Evolutionary conservation across 2,329 filamentous ascomycete genomes (phyloP).

Genomic region (Scorias spongiosa): DNA sequence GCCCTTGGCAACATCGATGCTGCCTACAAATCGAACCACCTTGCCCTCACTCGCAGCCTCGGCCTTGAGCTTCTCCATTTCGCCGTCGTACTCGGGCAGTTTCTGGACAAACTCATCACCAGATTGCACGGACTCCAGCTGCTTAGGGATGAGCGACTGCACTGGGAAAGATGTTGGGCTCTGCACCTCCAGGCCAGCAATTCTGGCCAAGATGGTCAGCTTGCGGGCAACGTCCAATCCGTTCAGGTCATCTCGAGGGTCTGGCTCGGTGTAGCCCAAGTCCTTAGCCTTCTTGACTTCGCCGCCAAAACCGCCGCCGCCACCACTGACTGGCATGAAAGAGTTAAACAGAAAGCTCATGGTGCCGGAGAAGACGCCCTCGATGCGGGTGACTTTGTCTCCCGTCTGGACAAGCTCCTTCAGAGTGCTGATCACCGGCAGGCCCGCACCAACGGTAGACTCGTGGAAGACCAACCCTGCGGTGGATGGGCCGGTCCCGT

Average conservation of each 20-base stretch:
- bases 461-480: conserved; percentile 84
- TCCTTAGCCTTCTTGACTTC: conserved; percentile 88
- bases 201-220: conserved; percentile 79
- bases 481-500: conserved; percentile 33
- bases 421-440: conserved; percentile 85
- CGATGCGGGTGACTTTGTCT: conserved; percentile 79
- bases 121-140: conserved; percentile 60
- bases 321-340: conserved; percentile 67
- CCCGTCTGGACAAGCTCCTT: conserved; percentile 91
- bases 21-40: conserved; percentile 86
- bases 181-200: conserved; percentile 68
- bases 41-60: conserved; percentile 76
- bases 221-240: conserved; percentile 88
- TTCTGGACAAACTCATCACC: conserved; percentile 76
- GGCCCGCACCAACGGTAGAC: conserved; percentile 80
- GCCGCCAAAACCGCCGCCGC: conserved; percentile 71
- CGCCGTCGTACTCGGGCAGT: conserved; percentile 67
- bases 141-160: conserved; percentile 78
- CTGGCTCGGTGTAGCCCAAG: conserved; percentile 81
- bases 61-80: conserved; percentile 81
- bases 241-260: conserved; percentile 75
- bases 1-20: conserved; percentile 69
- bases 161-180: conserved; percentile 83
- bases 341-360: conserved; percentile 98
- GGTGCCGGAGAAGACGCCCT: conserved; percentile 94